These are phyloP conservation scores for Lichenothelia convexa DNA, from an alignment of 495 filamentous ascomycete genomes.

Conservation along the genomic window DNA sequence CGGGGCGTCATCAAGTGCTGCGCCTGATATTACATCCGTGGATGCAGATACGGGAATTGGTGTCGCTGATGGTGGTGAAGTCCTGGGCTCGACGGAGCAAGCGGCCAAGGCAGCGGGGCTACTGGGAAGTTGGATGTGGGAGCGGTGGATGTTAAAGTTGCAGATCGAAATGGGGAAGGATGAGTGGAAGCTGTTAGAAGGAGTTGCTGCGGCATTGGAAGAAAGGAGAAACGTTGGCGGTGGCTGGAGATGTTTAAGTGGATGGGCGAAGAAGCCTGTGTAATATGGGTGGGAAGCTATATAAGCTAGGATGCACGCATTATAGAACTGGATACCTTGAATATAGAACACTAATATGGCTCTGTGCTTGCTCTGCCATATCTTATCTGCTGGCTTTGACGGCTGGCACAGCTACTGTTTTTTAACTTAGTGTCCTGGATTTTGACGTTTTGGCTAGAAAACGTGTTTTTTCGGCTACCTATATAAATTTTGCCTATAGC, in stretches of 20 bases:
- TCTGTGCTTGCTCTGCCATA: no score
- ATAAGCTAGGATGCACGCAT: no score
- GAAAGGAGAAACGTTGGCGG: constrained; percentile 63
- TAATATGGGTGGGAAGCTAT: no score
- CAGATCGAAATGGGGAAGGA: constrained; percentile 66
- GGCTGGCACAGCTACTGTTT: not conserved
- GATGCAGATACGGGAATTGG: not conserved
- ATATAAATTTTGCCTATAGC: no score
- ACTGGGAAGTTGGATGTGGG: constrained; percentile 83
- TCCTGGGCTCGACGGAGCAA: constrained; percentile 51
- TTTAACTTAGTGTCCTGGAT: not conserved
- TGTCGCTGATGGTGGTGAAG: constrained; percentile 15
- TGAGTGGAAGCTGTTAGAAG: constrained; percentile 44
- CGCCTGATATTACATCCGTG: constrained; percentile 29
- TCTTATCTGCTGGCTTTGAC: no score
- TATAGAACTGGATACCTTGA: no score
- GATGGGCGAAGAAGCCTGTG: constrained; percentile 63
- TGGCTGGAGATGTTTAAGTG: constrained; percentile 72
- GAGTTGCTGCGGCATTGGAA: constrained; percentile 61
- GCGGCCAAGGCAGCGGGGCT: constrained; percentile 60
- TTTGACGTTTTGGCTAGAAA: no score
- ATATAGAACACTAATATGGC: no score
- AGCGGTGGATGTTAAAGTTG: constrained; percentile 82
- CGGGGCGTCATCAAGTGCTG: constrained; percentile 23
- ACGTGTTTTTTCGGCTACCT: no score